phyloP scores from a whole-genome alignment of 768 basidiomycete genomes.

The Boletus edulis region DNA sequence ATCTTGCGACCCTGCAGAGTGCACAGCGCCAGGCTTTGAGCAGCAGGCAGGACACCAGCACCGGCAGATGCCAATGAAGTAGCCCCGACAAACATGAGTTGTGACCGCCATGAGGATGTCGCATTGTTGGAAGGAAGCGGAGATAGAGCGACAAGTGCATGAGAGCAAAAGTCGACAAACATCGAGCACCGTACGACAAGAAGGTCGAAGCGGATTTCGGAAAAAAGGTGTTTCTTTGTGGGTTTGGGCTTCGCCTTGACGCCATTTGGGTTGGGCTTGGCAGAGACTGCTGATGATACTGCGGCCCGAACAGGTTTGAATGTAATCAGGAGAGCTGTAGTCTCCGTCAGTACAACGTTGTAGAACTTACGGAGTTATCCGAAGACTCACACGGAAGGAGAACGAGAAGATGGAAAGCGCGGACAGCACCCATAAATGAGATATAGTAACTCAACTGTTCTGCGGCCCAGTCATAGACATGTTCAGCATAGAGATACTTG shows the following conservation, averaged over 20 bases:
- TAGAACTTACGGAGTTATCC: slow-evolving; percentile 21
- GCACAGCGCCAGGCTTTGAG: slow-evolving; percentile 73
- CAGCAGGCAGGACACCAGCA: slow-evolving; percentile 64
- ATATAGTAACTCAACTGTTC: slow-evolving; percentile 75
- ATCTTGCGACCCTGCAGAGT: slow-evolving; percentile 41
- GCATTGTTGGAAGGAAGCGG: slow-evolving; percentile 40
- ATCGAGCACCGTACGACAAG: slow-evolving; percentile 63
- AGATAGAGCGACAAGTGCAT: slow-evolving; percentile 55
- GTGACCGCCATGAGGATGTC: slow-evolving; percentile 24
- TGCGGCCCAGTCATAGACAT: slow-evolving; percentile 67
- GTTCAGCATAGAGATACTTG: slow-evolving; percentile 78
- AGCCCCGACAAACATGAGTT: slow-evolving; percentile 52
- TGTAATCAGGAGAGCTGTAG: slow-evolving; percentile 54
- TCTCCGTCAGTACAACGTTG: slow-evolving; percentile 29
- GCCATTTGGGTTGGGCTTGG: slow-evolving; percentile 3
- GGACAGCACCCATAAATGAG: slow-evolving; percentile 60
- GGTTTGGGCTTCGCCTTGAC: slow-evolving; percentile 41
- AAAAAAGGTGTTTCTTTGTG: slow-evolving; percentile 48
- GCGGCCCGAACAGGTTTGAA: slow-evolving; percentile 48
- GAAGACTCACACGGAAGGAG: slow-evolving; percentile 60
- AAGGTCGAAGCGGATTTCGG: slow-evolving; percentile 69
- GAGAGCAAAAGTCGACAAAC: slow-evolving; percentile 63
- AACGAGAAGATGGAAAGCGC: slow-evolving; percentile 64
- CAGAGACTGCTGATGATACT: slow-evolving; percentile 3
- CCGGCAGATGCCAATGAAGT: slow-evolving; percentile 66